Evolutionary conservation across 352 stramenopile genomes (phyloP).

Genomic region (Pythium myriotylum): DNA sequence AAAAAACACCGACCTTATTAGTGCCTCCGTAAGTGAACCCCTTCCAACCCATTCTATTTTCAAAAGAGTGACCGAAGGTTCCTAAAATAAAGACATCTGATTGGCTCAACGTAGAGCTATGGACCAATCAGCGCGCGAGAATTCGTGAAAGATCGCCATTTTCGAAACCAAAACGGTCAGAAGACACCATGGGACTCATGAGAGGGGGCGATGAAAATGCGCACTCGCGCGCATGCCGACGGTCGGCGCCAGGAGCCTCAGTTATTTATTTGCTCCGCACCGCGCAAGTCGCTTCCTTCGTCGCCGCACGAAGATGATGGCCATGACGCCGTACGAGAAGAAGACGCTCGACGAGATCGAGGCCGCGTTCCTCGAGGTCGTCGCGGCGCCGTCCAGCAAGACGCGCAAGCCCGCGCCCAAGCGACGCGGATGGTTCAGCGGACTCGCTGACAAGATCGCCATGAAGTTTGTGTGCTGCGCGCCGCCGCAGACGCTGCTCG

Average conservation of each 20-base stretch:
- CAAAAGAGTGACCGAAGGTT: conserved; percentile 27
- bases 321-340: conserved; percentile 29
- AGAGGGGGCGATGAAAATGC: no score
- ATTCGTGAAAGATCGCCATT: conserved; percentile 20
- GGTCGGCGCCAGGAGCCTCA: no score
- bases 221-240: no score
- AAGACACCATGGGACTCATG: no score
- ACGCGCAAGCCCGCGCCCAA: no score
- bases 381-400: conserved; percentile 10
- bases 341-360: conserved; percentile 29
- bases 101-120: conserved; percentile 16
- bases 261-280: conserved; percentile 19
- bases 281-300: conserved; percentile 7
- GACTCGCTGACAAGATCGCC: conserved; percentile 18
- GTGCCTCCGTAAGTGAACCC: background rate
- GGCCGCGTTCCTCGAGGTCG: conserved; percentile 17
- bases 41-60: background rate
- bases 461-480: conserved; percentile 29
- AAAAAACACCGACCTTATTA: no score
- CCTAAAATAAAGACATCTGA: conserved; percentile 1
- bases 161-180: conserved; percentile 3
- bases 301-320: conserved; percentile 18
- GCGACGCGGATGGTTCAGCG: conserved; percentile 16
- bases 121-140: conserved; percentile 18
- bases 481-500: conserved; percentile 23